phyloP scores from a whole-genome alignment of 495 filamentous ascomycete genomes.

The Annulohypoxylon nitens region DNA sequence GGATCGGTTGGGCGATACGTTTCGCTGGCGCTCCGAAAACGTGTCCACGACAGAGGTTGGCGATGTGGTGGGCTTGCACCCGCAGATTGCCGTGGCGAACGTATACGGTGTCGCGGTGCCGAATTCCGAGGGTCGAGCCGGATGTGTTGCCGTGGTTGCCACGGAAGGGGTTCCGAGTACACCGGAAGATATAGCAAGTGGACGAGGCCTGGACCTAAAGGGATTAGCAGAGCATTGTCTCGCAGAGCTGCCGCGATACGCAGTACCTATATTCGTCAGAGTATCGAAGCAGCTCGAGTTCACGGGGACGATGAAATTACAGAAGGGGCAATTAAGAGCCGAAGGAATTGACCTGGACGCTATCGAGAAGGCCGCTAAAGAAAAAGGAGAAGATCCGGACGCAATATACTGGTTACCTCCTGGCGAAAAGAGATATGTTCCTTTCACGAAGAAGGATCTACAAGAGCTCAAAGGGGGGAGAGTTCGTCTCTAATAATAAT shows the following conservation, averaged over 20 bases:
- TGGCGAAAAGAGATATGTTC: slow-evolving; percentile 63
- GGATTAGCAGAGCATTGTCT: slow-evolving; percentile 60
- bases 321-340: slow-evolving; percentile 78
- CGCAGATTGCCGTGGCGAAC: slow-evolving; percentile 77
- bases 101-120: slow-evolving; percentile 84
- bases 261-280: slow-evolving; percentile 80
- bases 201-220: slow-evolving; percentile 28
- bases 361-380: slow-evolving; percentile 62
- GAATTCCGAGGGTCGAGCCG: slow-evolving; percentile 76
- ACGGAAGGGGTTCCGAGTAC: slow-evolving; percentile 50
- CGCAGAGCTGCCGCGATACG: slow-evolving; percentile 74
- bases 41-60: slow-evolving; percentile 83
- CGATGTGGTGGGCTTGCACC: slow-evolving; percentile 72
- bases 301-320: slow-evolving; percentile 86
- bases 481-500: slow-evolving; percentile 46
- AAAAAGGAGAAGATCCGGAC: slow-evolving; percentile 63
- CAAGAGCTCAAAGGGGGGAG: slow-evolving; percentile 62
- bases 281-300: slow-evolving; percentile 69
- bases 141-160: slow-evolving; percentile 70
- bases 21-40: slow-evolving; percentile 86
- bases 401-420: slow-evolving; percentile 67
- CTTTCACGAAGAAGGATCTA: slow-evolving; percentile 71
- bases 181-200: slow-evolving; percentile 30
- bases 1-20: slow-evolving; percentile 83
- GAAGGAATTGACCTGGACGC: slow-evolving; percentile 74